A percentile compares a stretch with the other conserved stretches of the same genome.
phyloP scores from a whole-genome alignment of 2,329 filamentous ascomycete genomes.

The Diaporthe sp. region DNA sequence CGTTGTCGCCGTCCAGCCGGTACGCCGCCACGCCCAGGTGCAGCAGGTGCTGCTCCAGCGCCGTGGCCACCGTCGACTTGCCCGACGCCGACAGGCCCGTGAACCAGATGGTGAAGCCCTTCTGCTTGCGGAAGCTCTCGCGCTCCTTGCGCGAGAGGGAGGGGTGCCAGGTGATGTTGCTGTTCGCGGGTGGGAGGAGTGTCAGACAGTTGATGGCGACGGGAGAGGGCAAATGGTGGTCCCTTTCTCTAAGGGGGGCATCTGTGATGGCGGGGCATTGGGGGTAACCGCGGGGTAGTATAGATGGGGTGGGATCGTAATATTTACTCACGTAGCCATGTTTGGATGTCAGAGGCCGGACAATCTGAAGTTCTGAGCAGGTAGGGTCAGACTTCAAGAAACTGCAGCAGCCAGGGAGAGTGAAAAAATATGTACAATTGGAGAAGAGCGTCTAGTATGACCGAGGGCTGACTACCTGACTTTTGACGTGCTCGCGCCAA shows the following conservation, averaged over 20 bases:
- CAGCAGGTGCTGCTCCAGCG: slow-evolving; percentile 95
- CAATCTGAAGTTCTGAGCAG: slow-evolving; percentile 11
- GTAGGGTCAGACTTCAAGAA: background rate
- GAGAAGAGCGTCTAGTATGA: slow-evolving; percentile 38
- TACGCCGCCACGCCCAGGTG: slow-evolving; percentile 87
- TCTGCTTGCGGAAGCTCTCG: slow-evolving; percentile 81
- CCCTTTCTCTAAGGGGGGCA: slow-evolving; percentile 32
- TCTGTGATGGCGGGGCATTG: slow-evolving; percentile 43
- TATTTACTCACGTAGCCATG: slow-evolving; percentile 44
- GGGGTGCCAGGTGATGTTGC: slow-evolving; percentile 92
- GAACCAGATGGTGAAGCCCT: slow-evolving; percentile 96
- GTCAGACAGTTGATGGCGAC: slow-evolving; percentile 31
- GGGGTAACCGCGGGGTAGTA: slow-evolving; percentile 31
- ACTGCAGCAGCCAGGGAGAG: background rate
- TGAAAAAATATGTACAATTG: slow-evolving; percentile 27
- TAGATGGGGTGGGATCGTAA: background rate
- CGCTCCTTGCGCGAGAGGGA: slow-evolving; percentile 85
- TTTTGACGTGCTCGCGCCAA: slow-evolving; percentile 27
- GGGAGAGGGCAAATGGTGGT: background rate
- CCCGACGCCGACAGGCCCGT: slow-evolving; percentile 96
- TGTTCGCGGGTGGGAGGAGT: slow-evolving; percentile 52
- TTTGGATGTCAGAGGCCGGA: slow-evolving; percentile 4
- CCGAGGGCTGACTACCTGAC: slow-evolving; percentile 32
- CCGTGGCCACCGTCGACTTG: slow-evolving; percentile 96
- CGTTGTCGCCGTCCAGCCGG: slow-evolving; percentile 97